Evolutionary conservation across 192 early-diverging fungal species (phyloP).

Genomic region (Coemansia sp.): DNA sequence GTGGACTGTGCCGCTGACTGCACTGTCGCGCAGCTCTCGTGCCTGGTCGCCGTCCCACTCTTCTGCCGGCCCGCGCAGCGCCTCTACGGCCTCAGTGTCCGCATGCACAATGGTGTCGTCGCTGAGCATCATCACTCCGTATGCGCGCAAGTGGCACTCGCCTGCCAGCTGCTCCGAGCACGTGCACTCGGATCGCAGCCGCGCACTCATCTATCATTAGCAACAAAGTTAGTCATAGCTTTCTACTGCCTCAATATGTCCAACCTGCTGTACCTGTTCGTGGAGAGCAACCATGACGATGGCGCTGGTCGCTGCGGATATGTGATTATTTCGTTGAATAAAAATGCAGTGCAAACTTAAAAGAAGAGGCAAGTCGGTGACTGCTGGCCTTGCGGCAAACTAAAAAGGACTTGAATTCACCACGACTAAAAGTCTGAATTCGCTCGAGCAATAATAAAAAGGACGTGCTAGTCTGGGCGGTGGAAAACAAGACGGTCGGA

Average conservation of each 20-base stretch:
- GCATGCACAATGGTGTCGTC: constrained; percentile 30
- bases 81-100: constrained; percentile 41
- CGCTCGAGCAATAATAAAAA: neutral
- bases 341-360: neutral
- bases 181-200: constrained; percentile 27
- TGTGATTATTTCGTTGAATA: neutral
- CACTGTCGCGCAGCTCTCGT: constrained; percentile 21
- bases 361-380: neutral
- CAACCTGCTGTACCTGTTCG: neutral
- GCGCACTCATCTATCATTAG: constrained; percentile 16
- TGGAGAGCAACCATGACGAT: neutral
- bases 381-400: neutral
- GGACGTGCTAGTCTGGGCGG: neutral
- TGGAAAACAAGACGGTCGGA: neutral
- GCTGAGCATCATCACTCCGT: constrained; percentile 38
- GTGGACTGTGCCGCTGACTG: constrained; percentile 13
- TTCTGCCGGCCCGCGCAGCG: constrained; percentile 41
- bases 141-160: constrained; percentile 47
- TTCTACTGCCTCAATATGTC: neutral
- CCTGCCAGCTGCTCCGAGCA: constrained; percentile 23
- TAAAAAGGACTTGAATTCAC: neutral
- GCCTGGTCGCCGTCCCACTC: constrained; percentile 28
- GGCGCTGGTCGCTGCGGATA: neutral
- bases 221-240: constrained; percentile 1
- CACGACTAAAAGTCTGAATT: neutral